Evolutionary conservation across 495 filamentous ascomycete species (phyloP).

Genomic region (Alectoria sarmentosa): DNA sequence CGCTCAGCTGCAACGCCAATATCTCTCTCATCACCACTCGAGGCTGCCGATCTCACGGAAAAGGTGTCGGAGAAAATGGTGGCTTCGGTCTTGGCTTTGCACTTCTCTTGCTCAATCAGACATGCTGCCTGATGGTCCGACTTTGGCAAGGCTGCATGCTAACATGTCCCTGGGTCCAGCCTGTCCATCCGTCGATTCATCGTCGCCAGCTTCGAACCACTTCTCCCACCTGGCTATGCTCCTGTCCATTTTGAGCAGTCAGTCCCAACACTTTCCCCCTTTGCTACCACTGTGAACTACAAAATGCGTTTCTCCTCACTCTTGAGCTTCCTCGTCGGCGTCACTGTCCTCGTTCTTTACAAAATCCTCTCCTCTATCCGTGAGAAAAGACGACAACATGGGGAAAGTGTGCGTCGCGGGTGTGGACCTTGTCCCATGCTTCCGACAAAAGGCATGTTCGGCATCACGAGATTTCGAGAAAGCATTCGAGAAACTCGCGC

Average conservation of each 20-base stretch:
- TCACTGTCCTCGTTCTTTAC: conserved; percentile 8
- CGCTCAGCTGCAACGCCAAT: not conserved
- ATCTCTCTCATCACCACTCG: not conserved
- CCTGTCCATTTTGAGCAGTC: not conserved
- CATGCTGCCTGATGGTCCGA: not conserved
- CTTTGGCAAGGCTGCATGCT: not conserved
- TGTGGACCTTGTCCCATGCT: conserved; percentile 15
- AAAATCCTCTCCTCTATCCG: conserved; percentile 13
- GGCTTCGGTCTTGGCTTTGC: not conserved
- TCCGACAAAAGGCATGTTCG: conserved; percentile 15
- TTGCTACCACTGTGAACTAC: not conserved
- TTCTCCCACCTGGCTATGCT: not conserved
- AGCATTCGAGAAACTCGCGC: conserved; percentile 18
- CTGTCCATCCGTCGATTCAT: not conserved
- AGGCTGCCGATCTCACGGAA: not conserved
- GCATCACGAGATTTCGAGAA: conserved; percentile 21
- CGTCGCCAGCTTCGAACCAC: not conserved
- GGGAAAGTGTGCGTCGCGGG: conserved; percentile 17
- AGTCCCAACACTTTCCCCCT: not conserved
- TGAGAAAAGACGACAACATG: conserved; percentile 16
- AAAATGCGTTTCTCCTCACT: conserved; percentile 11
- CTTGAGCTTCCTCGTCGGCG: conserved; percentile 3
- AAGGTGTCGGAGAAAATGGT: not conserved
- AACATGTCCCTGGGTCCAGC: not conserved
- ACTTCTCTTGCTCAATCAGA: not conserved